These are phyloP conservation scores for Pulveroboletus sp. DNA, from an alignment of 768 basidiomycete species.

Conservation along the genomic window DNA sequence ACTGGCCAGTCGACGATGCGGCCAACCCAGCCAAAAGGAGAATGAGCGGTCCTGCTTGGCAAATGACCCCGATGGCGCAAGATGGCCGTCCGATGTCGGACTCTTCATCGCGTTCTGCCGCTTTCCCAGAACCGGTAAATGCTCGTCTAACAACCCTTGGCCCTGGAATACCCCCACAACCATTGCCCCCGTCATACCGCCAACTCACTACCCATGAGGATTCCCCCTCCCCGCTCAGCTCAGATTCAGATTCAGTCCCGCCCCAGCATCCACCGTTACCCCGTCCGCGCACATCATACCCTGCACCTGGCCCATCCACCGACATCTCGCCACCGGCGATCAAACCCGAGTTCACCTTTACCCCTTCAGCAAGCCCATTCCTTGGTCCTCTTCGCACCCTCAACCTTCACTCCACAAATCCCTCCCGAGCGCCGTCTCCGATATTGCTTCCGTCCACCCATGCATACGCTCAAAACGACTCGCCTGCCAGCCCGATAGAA, in stretches of 20 bases:
- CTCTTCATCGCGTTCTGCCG: slow-evolving; percentile 11
- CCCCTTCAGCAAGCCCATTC: slow-evolving; percentile 79
- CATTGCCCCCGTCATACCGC: slow-evolving; percentile 39
- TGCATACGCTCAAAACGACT: slow-evolving; percentile 20
- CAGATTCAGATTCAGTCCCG: slow-evolving; percentile 53
- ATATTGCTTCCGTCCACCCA: slow-evolving; percentile 58
- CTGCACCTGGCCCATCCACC: slow-evolving; percentile 21
- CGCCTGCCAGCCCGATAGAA: slow-evolving; percentile 34
- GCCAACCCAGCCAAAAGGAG: slow-evolving; percentile 38
- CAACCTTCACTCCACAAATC: slow-evolving; percentile 68
- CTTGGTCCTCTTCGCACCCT: slow-evolving; percentile 74
- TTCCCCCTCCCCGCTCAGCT: slow-evolving; percentile 68
- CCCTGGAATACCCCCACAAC: slow-evolving; percentile 34
- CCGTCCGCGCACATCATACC: slow-evolving; percentile 27
- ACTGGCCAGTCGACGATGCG: slow-evolving; percentile 31
- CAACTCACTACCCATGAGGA: slow-evolving; percentile 49
- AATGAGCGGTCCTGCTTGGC: slow-evolving; percentile 56
- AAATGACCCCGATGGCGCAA: slow-evolving; percentile 42
- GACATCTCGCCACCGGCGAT: slow-evolving; percentile 29
- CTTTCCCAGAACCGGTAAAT: slow-evolving; percentile 13
- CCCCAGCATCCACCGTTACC: slow-evolving; percentile 27
- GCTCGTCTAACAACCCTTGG: slow-evolving; percentile 18
- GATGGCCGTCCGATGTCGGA: slow-evolving; percentile 27
- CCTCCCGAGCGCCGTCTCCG: slow-evolving; percentile 71
- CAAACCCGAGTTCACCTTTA: slow-evolving; percentile 43